These are phyloP conservation scores for Plasmodium vivax DNA, from an alignment of 169 alveolate genomes.

Conservation along the genomic window DNA sequence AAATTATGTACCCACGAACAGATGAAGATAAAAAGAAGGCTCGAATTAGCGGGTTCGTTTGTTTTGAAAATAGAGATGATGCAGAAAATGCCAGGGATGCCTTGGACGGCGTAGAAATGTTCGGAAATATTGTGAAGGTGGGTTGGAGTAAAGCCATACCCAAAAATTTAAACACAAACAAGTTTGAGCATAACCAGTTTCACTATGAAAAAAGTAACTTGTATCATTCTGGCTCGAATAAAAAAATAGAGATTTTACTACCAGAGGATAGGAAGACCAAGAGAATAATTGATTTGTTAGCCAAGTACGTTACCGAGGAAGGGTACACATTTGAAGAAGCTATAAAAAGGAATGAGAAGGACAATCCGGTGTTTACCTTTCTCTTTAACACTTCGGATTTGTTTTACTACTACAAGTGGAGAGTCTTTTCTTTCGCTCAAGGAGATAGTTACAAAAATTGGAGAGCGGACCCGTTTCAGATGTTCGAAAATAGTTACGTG, in stretches of 20 bases:
- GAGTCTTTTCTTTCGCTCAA: constrained; percentile 73
- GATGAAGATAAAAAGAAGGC: constrained; percentile 86
- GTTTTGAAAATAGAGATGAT: constrained; percentile 81
- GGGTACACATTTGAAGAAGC: constrained; percentile 66
- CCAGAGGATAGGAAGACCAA: constrained; percentile 77
- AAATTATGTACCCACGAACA: constrained; percentile 88
- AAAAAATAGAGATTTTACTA: constrained; percentile 74
- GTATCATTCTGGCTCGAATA: constrained; percentile 5
- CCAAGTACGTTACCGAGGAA: constrained; percentile 81
- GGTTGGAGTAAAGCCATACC: constrained; percentile 82
- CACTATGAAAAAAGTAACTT: constrained; percentile 13
- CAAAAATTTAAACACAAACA: not conserved
- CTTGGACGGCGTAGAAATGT: constrained; percentile 82
- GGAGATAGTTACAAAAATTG: constrained; percentile 75
- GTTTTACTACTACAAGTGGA: constrained; percentile 67
- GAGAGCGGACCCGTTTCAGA: constrained; percentile 73
- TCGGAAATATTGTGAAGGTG: constrained; percentile 85
- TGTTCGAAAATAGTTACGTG: constrained; percentile 61
- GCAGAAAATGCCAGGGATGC: constrained; percentile 88
- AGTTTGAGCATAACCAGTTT: constrained; percentile 5
- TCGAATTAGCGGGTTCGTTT: constrained; percentile 87
- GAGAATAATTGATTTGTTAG: constrained; percentile 80
- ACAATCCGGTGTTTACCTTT: constrained; percentile 38
- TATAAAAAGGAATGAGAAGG: constrained; percentile 52
- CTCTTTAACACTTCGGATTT: constrained; percentile 65